Conservation (phyloP, 2,329 filamentous ascomycete species). For the Stagonosporopsis tanaceti region DNA sequence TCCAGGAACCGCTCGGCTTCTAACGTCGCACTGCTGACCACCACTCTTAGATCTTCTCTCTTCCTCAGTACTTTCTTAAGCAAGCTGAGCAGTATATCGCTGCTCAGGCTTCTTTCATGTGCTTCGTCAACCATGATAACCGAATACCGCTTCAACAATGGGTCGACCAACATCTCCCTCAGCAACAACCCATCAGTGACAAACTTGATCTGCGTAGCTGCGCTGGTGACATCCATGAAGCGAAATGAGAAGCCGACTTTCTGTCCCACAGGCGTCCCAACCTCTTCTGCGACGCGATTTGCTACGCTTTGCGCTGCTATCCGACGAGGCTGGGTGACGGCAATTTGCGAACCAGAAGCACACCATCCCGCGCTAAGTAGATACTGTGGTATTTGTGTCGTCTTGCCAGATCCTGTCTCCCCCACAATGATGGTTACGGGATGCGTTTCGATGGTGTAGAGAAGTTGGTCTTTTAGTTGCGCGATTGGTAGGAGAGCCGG, state of each 20-base stretch:
- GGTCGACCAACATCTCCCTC: constrained; percentile 91
- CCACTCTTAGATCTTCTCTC: constrained; percentile 81
- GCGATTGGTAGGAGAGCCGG: constrained; percentile 85
- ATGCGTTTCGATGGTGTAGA: constrained; percentile 86
- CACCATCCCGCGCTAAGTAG: constrained; percentile 91
- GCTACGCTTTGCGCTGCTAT: constrained; percentile 93
- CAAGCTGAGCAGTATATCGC: constrained; percentile 87
- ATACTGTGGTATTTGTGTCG: constrained; percentile 93
- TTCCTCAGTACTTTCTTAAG: constrained; percentile 88
- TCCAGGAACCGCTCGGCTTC: constrained; percentile 85
- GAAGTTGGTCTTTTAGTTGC: constrained; percentile 77
- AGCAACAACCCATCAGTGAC: constrained; percentile 92
- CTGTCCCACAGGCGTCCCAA: constrained; percentile 84
- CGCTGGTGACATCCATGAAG: constrained; percentile 90
- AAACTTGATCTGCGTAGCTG: constrained; percentile 89
- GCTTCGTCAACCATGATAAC: constrained; percentile 98
- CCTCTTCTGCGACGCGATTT: constrained; percentile 86
- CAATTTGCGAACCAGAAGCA: constrained; percentile 80
- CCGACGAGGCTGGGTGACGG: constrained; percentile 89
- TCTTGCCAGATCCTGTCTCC: constrained; percentile 85
- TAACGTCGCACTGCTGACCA: constrained; percentile 92
- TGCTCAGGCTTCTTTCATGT: constrained; percentile 91
- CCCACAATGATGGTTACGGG: constrained; percentile 90
- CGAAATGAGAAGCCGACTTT: constrained; percentile 88
- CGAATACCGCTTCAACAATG: constrained; percentile 87